phyloP scores from a whole-genome alignment of 2,329 filamentous ascomycete species.

The Gaeumannomyces tritici region DNA sequence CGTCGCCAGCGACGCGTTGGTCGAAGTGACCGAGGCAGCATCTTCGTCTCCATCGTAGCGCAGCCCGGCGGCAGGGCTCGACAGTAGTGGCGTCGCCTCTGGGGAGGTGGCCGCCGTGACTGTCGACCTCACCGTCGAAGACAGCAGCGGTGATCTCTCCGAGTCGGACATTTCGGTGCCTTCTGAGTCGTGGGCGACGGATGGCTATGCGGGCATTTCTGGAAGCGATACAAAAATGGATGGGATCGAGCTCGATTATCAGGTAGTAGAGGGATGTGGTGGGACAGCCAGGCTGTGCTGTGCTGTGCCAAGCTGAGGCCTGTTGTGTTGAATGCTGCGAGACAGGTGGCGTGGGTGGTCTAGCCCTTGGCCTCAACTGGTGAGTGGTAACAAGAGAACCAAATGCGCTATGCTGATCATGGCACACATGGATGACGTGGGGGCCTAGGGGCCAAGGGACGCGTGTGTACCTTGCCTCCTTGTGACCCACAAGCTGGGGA shows the following conservation, averaged over 20 bases:
- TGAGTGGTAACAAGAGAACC: not conserved
- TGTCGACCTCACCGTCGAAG: slow-evolving; percentile 16
- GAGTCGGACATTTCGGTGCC: slow-evolving; percentile 28
- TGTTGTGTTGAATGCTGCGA: too few relatives aligned
- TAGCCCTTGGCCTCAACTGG: not conserved
- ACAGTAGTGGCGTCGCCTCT: slow-evolving; percentile 46
- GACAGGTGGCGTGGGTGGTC: too few relatives aligned
- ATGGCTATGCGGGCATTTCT: not conserved
- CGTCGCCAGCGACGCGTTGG: slow-evolving; percentile 14
- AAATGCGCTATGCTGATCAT: too few relatives aligned
- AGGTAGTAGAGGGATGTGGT: too few relatives aligned
- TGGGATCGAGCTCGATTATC: too few relatives aligned
- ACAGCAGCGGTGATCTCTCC: slow-evolving; percentile 35
- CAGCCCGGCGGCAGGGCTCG: slow-evolving; percentile 22
- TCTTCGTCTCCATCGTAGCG: slow-evolving; percentile 23
- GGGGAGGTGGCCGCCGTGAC: slow-evolving; percentile 13
- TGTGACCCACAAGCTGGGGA: not conserved
- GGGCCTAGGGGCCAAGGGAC: too few relatives aligned
- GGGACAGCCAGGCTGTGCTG: too few relatives aligned
- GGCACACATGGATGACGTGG: too few relatives aligned
- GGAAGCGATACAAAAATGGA: not conserved
- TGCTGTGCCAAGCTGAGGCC: too few relatives aligned
- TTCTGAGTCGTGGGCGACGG: not conserved
- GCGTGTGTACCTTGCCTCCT: too few relatives aligned
- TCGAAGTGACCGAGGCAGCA: slow-evolving; percentile 14